A percentile compares a stretch with the other conserved stretches of the same genome.
phyloP scores from a whole-genome alignment of 1,139 yeast species.

The Taphrina communis region DNA sequence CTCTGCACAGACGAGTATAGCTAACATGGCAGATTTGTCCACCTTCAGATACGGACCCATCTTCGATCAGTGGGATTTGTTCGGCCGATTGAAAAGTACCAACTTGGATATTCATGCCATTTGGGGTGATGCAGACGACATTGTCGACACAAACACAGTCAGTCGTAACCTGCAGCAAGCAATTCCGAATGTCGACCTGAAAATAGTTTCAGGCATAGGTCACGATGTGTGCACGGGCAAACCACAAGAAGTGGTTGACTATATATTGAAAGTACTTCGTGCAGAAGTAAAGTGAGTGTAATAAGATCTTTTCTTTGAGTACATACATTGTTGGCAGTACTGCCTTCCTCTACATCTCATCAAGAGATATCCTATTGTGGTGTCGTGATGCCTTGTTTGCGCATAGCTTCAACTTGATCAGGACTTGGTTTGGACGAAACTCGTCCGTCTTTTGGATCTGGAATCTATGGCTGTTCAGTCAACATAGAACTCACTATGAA shows the following conservation, averaged over 20 bases:
- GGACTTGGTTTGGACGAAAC: constrained; percentile 28
- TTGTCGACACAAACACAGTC: constrained; percentile 31
- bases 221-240: constrained; percentile 35
- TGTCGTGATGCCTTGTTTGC: constrained; percentile 5
- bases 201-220: constrained; percentile 16
- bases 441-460: constrained; percentile 35
- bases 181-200: constrained; percentile 21
- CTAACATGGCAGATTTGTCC: constrained; percentile 20
- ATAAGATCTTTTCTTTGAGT: neutral
- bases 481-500: neutral
- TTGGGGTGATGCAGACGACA: constrained; percentile 35
- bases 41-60: constrained; percentile 35
- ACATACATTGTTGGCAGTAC: neutral
- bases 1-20: neutral
- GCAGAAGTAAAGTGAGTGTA: neutral
- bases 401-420: constrained; percentile 30
- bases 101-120: constrained; percentile 34
- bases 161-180: constrained; percentile 14
- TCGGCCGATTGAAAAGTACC: constrained; percentile 4
- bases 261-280: constrained; percentile 1
- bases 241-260: constrained; percentile 27
- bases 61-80: constrained; percentile 21
- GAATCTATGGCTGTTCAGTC: constrained; percentile 28
- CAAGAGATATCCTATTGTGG: neutral
- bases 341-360: neutral